Conservation (phyloP, 1,284 basidiomycete species). For the Phellopilus nigrolimitatus region DNA sequence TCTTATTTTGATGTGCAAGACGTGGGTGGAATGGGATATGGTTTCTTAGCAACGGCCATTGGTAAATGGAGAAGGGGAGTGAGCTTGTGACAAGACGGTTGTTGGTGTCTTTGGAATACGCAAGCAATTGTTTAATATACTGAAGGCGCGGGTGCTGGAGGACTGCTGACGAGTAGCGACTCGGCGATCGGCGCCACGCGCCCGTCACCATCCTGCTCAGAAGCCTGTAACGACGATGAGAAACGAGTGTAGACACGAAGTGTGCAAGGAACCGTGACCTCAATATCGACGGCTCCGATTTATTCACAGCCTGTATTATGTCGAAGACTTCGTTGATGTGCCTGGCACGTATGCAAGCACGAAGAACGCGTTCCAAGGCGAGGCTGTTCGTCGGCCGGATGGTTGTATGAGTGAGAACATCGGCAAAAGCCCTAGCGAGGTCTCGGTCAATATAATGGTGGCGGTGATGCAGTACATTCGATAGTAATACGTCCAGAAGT, state of each 20-base stretch:
- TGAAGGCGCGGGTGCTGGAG: conserved; percentile 6
- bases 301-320: conserved; percentile 4
- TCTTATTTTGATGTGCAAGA: conserved; percentile 9
- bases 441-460: neutral
- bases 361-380: conserved; percentile 6
- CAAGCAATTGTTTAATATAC: conserved; percentile 7
- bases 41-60: conserved; percentile 13
- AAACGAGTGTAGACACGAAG: conserved; percentile 8
- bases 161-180: neutral
- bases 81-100: conserved; percentile 8
- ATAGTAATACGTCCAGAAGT: conserved; percentile 10
- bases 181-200: neutral
- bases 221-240: conserved; percentile 12
- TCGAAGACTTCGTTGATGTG: conserved; percentile 2
- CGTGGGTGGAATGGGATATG: conserved; percentile 16
- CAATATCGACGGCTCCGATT: neutral
- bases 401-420: conserved; percentile 2
- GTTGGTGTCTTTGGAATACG: neutral
- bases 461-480: neutral
- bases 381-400: conserved; percentile 6
- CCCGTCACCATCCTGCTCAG: conserved; percentile 5
- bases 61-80: conserved; percentile 16
- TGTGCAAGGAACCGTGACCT: conserved; percentile 7
- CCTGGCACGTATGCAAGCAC: conserved; percentile 1
- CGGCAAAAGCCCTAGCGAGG: neutral